phyloP scores from a whole-genome alignment of 768 basidiomycete species.

The Strobilomyces echinocephalus region DNA sequence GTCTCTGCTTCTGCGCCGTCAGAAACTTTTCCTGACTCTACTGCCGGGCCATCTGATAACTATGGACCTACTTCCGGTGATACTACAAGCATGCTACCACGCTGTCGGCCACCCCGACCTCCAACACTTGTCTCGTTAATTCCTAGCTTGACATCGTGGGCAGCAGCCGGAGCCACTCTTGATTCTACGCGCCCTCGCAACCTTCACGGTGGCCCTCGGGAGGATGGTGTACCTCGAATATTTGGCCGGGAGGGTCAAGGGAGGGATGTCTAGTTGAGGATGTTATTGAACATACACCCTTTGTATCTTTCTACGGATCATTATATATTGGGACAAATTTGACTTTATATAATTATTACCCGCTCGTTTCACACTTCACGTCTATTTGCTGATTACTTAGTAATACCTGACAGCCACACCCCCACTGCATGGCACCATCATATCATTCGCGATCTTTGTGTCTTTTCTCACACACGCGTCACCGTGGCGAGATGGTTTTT shows the following conservation, averaged over 20 bases:
- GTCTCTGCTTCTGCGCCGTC: conserved; percentile 3
- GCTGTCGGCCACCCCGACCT: conserved; percentile 21
- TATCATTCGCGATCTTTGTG: too few species aligned
- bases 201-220: conserved; percentile 8
- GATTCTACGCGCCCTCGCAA: conserved; percentile 16
- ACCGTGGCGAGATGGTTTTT: too few species aligned
- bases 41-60: background rate
- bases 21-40: conserved; percentile 10
- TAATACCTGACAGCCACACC: too few species aligned
- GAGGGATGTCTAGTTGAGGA: conserved; percentile 18
- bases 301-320: background rate
- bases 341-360: conserved; percentile 1
- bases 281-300: too few species aligned
- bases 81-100: conserved; percentile 7
- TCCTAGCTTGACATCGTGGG: conserved; percentile 35
- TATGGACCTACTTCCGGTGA: conserved; percentile 1
- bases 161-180: conserved; percentile 20
- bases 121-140: conserved; percentile 27
- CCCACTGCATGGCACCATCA: too few species aligned
- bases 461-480: too few species aligned
- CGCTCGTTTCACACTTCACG: too few species aligned
- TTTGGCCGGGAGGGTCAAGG: conserved; percentile 25
- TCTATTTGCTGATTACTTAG: background rate
- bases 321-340: background rate
- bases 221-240: conserved; percentile 23